phyloP scores from a whole-genome alignment of 768 basidiomycete genomes.

The Psilocybe tampanensis region DNA sequence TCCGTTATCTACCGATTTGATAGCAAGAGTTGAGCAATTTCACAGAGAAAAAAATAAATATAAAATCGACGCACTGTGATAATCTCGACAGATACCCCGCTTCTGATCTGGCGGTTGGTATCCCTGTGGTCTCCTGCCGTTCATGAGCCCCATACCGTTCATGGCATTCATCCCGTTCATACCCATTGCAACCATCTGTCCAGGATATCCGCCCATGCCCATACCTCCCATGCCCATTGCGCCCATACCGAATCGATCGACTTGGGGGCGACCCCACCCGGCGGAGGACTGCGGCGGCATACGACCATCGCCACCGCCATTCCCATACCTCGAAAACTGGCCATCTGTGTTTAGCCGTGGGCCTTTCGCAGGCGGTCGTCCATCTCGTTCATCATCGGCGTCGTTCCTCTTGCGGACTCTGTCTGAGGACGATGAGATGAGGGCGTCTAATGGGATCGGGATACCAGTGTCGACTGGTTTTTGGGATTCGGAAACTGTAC shows the following conservation, averaged over 20 bases:
- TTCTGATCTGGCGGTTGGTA: conserved; percentile 76
- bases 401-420: conserved; percentile 67
- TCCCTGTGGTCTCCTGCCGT: conserved; percentile 50
- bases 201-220: conserved; percentile 25
- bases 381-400: conserved; percentile 63
- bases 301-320: conserved; percentile 33
- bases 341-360: conserved; percentile 65
- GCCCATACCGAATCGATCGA: conserved; percentile 36
- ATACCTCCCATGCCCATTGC: conserved; percentile 26
- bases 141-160: conserved; percentile 37
- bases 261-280: conserved; percentile 44
- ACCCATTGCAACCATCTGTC: conserved; percentile 22
- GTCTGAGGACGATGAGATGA: conserved; percentile 44
- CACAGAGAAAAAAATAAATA: conserved; percentile 13
- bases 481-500: conserved; percentile 41
- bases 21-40: background rate
- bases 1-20: conserved; percentile 67
- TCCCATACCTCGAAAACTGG: conserved; percentile 66
- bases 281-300: conserved; percentile 38
- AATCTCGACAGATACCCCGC: conserved; percentile 86
- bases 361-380: conserved; percentile 66
- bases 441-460: conserved; percentile 74
- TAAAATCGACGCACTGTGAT: conserved; percentile 77
- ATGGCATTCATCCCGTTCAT: conserved; percentile 27
- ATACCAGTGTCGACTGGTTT: conserved; percentile 65